A percentile compares a stretch with the other conserved stretches of the same genome.
These are phyloP conservation scores for Pyrenochaeta sp. DNA, from an alignment of 2,329 filamentous ascomycete species.

Conservation along the genomic window DNA sequence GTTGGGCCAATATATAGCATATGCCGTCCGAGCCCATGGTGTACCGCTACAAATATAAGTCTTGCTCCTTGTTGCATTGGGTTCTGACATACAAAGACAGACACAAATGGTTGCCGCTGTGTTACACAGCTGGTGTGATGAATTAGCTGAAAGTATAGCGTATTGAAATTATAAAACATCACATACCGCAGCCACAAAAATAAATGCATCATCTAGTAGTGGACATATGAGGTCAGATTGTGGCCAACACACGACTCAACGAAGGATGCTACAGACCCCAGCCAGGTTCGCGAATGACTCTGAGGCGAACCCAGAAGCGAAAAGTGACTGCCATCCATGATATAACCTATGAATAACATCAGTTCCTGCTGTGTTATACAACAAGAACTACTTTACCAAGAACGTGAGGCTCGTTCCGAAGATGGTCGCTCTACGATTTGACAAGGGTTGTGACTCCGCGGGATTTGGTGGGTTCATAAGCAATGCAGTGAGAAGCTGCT, in stretches of 20 bases:
- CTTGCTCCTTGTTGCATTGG: too few species aligned
- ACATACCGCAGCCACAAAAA: conserved; percentile 40
- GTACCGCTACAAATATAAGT: conserved; percentile 33
- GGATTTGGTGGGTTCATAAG: conserved; percentile 34
- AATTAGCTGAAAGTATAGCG: conserved; percentile 1
- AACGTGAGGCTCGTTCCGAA: conserved; percentile 36
- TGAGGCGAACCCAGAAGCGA: conserved; percentile 39
- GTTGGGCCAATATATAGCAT: conserved; percentile 34
- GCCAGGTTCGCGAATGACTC: conserved; percentile 41
- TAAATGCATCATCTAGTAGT: conserved; percentile 39
- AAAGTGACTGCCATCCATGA: conserved; percentile 38
- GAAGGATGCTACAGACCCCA: conserved; percentile 13
- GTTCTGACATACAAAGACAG: conserved; percentile 38
- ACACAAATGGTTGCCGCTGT: conserved; percentile 35
- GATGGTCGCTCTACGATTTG: conserved; percentile 38
- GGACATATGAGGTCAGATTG: too few species aligned
- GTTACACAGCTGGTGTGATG: conserved; percentile 26
- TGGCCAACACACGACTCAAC: too few species aligned
- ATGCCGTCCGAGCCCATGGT: conserved; percentile 43
- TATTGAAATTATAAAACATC: background rate
- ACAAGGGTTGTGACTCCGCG: conserved; percentile 36
- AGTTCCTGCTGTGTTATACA: conserved; percentile 5
- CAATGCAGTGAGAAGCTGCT: conserved; percentile 26
- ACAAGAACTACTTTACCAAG: conserved; percentile 23
- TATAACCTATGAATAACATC: conserved; percentile 25